These are phyloP conservation scores for Rhizopogon vesiculosus DNA, from an alignment of 768 basidiomycete genomes.

Conservation along the genomic window DNA sequence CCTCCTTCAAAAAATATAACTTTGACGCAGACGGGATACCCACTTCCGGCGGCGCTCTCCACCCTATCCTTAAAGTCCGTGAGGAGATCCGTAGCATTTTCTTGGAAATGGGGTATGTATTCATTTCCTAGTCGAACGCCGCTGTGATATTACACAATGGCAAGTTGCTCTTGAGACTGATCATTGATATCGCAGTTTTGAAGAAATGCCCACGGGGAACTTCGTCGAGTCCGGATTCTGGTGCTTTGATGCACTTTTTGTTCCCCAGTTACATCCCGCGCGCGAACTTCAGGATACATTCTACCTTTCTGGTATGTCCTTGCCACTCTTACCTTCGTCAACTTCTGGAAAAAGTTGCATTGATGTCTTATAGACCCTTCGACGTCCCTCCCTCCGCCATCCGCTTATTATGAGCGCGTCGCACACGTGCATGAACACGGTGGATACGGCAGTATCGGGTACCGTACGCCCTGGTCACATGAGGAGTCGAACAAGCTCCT, in stretches of 20 bases:
- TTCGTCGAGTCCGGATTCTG: conserved; percentile 99
- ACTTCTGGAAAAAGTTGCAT: neutral
- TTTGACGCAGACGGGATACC: conserved; percentile 95
- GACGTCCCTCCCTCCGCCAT: conserved; percentile 66
- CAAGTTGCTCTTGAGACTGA: neutral
- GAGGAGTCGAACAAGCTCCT: conserved; percentile 91
- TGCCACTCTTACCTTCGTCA: neutral
- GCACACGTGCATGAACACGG: conserved; percentile 81
- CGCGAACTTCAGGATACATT: conserved; percentile 98
- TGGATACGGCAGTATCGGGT: conserved; percentile 90
- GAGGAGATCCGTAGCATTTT: conserved; percentile 98
- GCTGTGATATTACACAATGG: neutral
- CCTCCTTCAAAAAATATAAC: conserved; percentile 97
- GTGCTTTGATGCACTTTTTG: conserved; percentile 98
- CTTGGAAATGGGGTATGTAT: conserved; percentile 93
- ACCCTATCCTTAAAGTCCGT: conserved; percentile 94
- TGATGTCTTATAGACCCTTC: conserved; percentile 61
- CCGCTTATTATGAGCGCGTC: conserved; percentile 83
- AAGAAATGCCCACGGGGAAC: conserved; percentile 95
- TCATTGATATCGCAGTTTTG: conserved; percentile 55
- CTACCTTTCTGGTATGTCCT: conserved; percentile 78
- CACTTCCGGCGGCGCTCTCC: conserved; percentile 86
- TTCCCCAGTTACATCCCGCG: conserved; percentile 98
- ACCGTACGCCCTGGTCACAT: conserved; percentile 92
- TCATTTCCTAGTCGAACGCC: neutral